Percentiles rank a stretch among this genome's conserved stretches.
These are phyloP conservation scores for Avena sativa DNA, from an alignment of 176 grass and related monocot genomes.

Conservation along the genomic window DNA sequence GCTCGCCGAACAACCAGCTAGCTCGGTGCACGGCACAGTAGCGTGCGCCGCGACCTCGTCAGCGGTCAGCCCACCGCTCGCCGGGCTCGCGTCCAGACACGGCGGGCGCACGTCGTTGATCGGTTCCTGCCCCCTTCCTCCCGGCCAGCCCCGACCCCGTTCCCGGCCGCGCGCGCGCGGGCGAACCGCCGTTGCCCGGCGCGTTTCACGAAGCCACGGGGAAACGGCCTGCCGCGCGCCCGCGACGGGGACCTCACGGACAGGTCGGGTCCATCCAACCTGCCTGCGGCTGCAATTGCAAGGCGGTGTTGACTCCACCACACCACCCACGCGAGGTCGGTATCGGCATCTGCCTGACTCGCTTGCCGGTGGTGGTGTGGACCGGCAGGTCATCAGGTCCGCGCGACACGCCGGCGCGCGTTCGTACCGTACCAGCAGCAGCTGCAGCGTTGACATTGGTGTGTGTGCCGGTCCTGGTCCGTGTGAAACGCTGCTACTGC, in stretches of 20 bases:
- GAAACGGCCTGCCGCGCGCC: not conserved
- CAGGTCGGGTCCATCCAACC: not conserved
- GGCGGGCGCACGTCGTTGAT: not conserved
- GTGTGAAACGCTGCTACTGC: no score
- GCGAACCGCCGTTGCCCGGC: no score
- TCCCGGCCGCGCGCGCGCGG: no score
- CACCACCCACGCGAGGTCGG: not conserved
- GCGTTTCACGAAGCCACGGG: not conserved
- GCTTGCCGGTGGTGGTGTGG: not conserved
- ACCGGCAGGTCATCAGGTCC: not conserved
- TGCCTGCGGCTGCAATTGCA: not conserved
- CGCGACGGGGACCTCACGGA: no score
- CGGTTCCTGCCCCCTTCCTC: conserved; percentile 12
- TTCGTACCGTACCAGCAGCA: not conserved
- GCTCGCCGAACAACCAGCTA: not conserved
- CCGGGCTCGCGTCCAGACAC: not conserved
- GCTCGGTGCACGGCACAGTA: not conserved
- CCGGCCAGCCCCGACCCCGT: not conserved
- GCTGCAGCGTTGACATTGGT: not conserved
- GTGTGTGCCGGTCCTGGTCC: not conserved
- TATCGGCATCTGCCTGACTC: not conserved
- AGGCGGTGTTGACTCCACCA: not conserved
- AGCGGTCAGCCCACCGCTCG: not conserved
- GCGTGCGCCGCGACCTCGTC: not conserved
- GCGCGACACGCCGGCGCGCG: conserved; percentile 27